Evolutionary conservation across 805 yeast species (phyloP), one percentile per base, ranked within the genome.

Genomic region (Brettanomyces sp.): DNA sequence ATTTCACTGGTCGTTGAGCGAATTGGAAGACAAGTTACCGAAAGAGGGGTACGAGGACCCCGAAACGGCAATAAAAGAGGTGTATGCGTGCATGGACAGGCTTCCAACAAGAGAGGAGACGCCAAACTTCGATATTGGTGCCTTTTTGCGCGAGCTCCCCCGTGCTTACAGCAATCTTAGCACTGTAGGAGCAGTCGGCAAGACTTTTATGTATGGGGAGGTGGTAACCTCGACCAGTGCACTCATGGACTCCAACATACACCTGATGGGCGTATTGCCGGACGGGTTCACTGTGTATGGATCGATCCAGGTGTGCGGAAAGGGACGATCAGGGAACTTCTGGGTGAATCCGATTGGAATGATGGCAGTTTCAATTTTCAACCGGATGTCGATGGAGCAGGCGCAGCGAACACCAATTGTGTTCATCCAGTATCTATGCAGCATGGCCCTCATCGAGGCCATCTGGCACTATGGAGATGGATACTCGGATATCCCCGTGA

Each of bases 271-370:
- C 6, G 56, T 66, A 34, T 60, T 85, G 25, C 96, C 96, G 1
- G 71, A 79, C 25, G 96, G 96, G 0, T 74, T 80, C 9, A 69
- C 79, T 1, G 62, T 82, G 9, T 73, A 80, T 3, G 96, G 95
- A 0, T 81, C 90, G 1, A 77, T 84, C 3, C 99, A 93, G 62
- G 82, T 87, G 1, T 76, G 88, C 0, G 99, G 99, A 1, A 72
- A 91, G 42, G 99, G 99, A 3, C 77, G 99, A 47, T 95, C 97
- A 13, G 95, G 93, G 1, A 93, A 93, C 53, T 81, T 80, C 2
- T 93, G 99, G 99, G 82, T 93, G 23, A 90, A 87, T 53, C 99
- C 99, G 3, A 73, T 76, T 23, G 99, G 99, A 9, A 95, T 89
- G 1, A 65, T 88, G 62, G 95, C 98, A 0, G 76, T 80, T 5